Conservation (phyloP, 345 rosid species). For the Corchorus capsularis region DNA sequence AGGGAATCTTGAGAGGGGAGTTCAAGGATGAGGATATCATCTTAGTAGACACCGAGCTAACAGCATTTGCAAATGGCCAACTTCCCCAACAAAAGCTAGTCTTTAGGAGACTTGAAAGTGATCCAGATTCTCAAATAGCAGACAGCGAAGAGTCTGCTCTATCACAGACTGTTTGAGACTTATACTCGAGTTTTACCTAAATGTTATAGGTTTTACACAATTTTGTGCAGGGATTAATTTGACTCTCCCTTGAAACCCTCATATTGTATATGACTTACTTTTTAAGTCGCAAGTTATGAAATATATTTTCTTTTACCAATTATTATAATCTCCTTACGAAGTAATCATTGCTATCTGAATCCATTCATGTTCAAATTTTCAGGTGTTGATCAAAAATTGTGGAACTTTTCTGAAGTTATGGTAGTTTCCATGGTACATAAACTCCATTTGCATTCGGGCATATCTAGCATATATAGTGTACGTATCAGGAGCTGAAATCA, state of each 20-base stretch:
- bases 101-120: conserved; percentile 51
- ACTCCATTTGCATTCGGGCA: not conserved
- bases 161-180: conserved; percentile 28
- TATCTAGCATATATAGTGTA: too few relatives aligned
- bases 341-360: not conserved
- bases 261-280: not conserved
- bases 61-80: conserved; percentile 70
- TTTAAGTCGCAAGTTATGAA: not conserved
- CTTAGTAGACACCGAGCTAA: conserved; percentile 69
- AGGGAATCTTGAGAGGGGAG: conserved; percentile 91
- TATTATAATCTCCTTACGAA: not conserved
- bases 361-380: not conserved
- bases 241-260: not conserved
- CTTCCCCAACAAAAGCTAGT: conserved; percentile 86
- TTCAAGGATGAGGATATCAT: conserved; percentile 80
- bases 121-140: conserved; percentile 30
- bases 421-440: not conserved
- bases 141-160: conserved; percentile 40
- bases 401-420: not conserved
- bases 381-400: not conserved
- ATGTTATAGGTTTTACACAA: not conserved
- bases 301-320: not conserved
- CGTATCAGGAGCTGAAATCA: too few relatives aligned
- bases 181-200: not conserved
- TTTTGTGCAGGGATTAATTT: not conserved